Evolutionary conservation across 1,284 basidiomycete species (phyloP).

Genomic region (Irpex sp.): DNA sequence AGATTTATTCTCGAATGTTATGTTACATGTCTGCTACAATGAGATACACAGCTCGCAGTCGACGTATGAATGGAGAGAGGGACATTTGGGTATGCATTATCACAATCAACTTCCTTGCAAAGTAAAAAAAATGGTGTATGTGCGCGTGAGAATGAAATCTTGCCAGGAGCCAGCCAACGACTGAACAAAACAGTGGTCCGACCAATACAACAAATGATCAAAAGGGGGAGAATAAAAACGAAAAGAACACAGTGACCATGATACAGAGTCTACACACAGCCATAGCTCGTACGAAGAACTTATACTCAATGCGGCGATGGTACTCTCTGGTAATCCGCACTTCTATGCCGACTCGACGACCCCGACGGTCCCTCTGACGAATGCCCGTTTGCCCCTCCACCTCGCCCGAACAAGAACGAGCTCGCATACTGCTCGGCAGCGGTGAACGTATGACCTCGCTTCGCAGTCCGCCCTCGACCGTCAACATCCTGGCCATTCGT

Average conservation of each 20-base stretch:
- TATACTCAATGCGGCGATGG: slow-evolving; percentile 13
- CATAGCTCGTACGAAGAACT: background rate
- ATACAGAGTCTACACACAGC: background rate
- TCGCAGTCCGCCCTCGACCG: slow-evolving; percentile 54
- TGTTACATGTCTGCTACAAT: no score
- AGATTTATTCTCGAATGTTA: no score
- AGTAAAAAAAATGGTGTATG: background rate
- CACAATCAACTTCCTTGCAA: background rate
- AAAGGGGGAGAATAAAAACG: background rate
- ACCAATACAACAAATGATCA: no score
- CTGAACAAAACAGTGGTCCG: no score
- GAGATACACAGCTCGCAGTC: no score
- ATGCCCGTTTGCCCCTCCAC: slow-evolving; percentile 17
- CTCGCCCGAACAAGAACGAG: slow-evolving; percentile 53
- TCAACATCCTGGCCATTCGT: slow-evolving; percentile 32
- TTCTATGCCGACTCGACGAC: slow-evolving; percentile 17
- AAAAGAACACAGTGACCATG: background rate
- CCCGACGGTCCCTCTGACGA: slow-evolving; percentile 22
- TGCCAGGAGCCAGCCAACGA: no score
- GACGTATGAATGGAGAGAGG: no score
- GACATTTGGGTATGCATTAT: background rate
- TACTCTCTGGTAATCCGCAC: slow-evolving; percentile 20
- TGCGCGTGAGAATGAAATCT: no score
- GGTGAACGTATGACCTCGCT: slow-evolving; percentile 56
- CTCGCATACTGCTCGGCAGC: slow-evolving; percentile 67